Percentiles rank a stretch among this genome's conserved stretches.
phyloP scores from a whole-genome alignment of 1,139 yeast species.

The Sugiyamaella neomexicana region DNA sequence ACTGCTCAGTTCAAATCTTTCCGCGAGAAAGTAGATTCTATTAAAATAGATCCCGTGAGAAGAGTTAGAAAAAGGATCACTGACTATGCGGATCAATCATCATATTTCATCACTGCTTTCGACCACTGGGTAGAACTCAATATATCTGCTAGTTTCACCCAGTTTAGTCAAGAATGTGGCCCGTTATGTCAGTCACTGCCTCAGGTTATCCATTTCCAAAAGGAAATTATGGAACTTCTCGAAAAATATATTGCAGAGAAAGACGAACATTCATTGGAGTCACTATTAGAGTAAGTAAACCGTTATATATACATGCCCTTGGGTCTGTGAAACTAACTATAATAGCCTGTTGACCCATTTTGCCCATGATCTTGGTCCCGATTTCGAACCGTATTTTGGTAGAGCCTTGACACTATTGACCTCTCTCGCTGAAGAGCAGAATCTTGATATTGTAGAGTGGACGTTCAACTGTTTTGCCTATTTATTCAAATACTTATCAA shows the following conservation, averaged over 20 bases:
- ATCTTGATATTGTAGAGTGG: conserved; percentile 69
- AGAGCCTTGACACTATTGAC: conserved; percentile 54
- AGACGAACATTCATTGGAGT: conserved; percentile 75
- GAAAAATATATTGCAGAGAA: conserved; percentile 51
- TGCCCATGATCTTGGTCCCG: conserved; percentile 91
- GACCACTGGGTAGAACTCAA: conserved; percentile 90
- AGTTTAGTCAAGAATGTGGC: conserved; percentile 58
- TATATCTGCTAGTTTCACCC: conserved; percentile 69
- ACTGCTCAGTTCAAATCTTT: conserved; percentile 58
- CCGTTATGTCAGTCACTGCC: conserved; percentile 69
- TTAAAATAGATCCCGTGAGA: conserved; percentile 81
- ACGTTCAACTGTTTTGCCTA: conserved; percentile 83
- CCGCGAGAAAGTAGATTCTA: conserved; percentile 76
- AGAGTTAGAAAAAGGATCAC: conserved; percentile 63
- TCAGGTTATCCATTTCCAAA: conserved; percentile 72
- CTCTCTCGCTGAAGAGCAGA: conserved; percentile 52
- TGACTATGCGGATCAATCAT: conserved; percentile 59
- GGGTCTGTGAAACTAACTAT: background rate
- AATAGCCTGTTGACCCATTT: conserved; percentile 68
- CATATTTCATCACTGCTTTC: conserved; percentile 76
- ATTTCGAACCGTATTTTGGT: conserved; percentile 71
- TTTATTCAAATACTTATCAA: conserved; percentile 80
- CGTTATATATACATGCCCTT: no score
- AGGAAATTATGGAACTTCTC: conserved; percentile 57
- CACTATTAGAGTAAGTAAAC: conserved; percentile 59